A percentile compares a stretch with the other conserved stretches of the same genome.
Evolutionary conservation across 805 yeast genomes (phyloP).

Genomic region (Wickerhamiella qilinensis): DNA sequence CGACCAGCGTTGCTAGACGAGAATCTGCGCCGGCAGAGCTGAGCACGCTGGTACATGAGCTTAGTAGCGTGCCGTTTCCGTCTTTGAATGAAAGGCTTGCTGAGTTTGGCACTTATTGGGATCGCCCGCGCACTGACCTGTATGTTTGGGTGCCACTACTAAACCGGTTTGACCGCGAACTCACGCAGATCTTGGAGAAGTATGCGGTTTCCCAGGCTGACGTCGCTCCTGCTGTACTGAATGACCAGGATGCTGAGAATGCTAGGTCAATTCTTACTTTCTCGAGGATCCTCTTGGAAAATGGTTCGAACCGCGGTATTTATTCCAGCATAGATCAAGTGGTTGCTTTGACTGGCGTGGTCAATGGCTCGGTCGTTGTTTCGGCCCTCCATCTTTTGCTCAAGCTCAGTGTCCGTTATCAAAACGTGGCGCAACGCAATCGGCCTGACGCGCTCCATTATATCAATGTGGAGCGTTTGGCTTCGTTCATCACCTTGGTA

Average conservation of each 20-base stretch:
- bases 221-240: slow-evolving; percentile 23
- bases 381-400: slow-evolving; percentile 39
- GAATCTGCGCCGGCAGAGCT: slow-evolving; percentile 3
- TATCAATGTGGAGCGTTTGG: neutral
- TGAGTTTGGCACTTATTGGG: slow-evolving; percentile 27
- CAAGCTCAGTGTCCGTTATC: slow-evolving; percentile 3
- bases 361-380: slow-evolving; percentile 41
- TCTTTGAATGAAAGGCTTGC: slow-evolving; percentile 24
- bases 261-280: slow-evolving; percentile 42
- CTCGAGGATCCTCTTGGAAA: slow-evolving; percentile 45
- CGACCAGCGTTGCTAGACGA: slow-evolving; percentile 3
- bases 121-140: slow-evolving; percentile 50
- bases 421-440: neutral
- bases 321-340: slow-evolving; percentile 54
- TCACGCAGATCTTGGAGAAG: slow-evolving; percentile 24
- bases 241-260: slow-evolving; percentile 33
- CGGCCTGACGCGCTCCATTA: slow-evolving; percentile 2
- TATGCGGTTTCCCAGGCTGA: slow-evolving; percentile 32
- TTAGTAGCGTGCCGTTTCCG: neutral
- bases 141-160: slow-evolving; percentile 63
- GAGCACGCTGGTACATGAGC: neutral
- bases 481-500: neutral
- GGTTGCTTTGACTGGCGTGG: slow-evolving; percentile 39
- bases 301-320: slow-evolving; percentile 49
- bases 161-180: slow-evolving; percentile 55